Conservation (phyloP, 129 eudicot genomes). For the Lonicera japonica region DNA sequence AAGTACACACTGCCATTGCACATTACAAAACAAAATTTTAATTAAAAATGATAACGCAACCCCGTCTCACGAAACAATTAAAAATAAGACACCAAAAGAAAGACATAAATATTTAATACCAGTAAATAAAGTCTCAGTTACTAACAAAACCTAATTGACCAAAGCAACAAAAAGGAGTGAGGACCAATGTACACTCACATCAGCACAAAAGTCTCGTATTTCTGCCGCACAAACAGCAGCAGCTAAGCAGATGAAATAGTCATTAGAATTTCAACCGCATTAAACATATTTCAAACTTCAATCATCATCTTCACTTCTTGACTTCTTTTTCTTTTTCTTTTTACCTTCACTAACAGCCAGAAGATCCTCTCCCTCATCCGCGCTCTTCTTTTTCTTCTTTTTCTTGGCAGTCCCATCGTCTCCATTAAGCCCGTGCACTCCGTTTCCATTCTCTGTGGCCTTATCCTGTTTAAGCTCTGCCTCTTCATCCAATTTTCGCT, state of each 20-base stretch:
- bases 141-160: background rate
- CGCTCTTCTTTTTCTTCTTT: slow-evolving; percentile 43
- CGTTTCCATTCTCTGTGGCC: slow-evolving; percentile 15
- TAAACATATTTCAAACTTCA: background rate
- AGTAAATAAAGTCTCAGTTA: background rate
- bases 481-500: slow-evolving; percentile 31
- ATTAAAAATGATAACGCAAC: too few species aligned
- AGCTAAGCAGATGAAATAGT: background rate
- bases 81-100: background rate
- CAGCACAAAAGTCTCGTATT: background rate
- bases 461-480: slow-evolving; percentile 10
- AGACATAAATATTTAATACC: background rate
- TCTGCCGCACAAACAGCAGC: background rate
- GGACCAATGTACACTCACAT: slow-evolving; percentile 1
- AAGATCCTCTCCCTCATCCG: slow-evolving; percentile 41
- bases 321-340: slow-evolving; percentile 63
- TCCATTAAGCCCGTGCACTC: slow-evolving; percentile 17
- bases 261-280: background rate
- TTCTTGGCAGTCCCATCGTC: slow-evolving; percentile 51
- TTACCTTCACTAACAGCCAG: slow-evolving; percentile 50
- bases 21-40: too few species aligned
- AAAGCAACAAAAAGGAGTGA: background rate
- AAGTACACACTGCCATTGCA: too few species aligned
- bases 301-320: slow-evolving; percentile 23
- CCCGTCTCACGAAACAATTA: background rate